phyloP scores from a whole-genome alignment of 2,329 filamentous ascomycete genomes.

The Pseudopithomyces chartarum region DNA sequence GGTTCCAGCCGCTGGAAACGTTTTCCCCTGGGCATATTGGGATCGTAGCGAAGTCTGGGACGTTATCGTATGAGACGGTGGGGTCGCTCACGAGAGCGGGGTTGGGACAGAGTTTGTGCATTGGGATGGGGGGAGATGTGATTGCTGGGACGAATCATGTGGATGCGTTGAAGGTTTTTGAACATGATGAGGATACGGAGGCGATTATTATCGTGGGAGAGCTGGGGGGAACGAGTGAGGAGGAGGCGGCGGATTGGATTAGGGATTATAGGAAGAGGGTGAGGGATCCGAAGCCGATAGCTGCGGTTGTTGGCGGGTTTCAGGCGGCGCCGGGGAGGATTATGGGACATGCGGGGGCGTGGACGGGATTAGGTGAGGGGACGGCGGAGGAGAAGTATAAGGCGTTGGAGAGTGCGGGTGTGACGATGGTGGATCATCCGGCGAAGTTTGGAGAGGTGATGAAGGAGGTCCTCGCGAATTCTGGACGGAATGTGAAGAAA shows the following conservation, averaged over 20 bases:
- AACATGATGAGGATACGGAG: conserved; percentile 69
- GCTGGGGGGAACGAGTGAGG: conserved; percentile 70
- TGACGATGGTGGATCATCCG: conserved; percentile 74
- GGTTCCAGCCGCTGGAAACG: conserved; percentile 77
- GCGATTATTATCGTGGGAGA: conserved; percentile 76
- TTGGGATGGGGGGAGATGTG: conserved; percentile 78
- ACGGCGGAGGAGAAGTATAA: conserved; percentile 68
- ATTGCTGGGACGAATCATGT: conserved; percentile 75
- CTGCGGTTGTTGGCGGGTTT: conserved; percentile 71
- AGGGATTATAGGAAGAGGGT: conserved; percentile 64
- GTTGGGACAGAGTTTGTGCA: conserved; percentile 75
- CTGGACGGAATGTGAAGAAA: conserved; percentile 47
- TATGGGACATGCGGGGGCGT: conserved; percentile 83
- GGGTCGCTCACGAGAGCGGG: conserved; percentile 75
- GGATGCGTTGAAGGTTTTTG: conserved; percentile 70
- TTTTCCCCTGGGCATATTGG: conserved; percentile 73
- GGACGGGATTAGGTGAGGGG: conserved; percentile 69
- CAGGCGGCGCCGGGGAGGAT: conserved; percentile 67
- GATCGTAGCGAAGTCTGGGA: conserved; percentile 81
- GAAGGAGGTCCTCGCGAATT: conserved; percentile 61
- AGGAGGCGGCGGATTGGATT: conserved; percentile 77
- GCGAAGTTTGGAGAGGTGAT: conserved; percentile 73
- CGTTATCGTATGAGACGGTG: conserved; percentile 79
- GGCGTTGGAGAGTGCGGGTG: conserved; percentile 68
- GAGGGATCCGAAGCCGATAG: conserved; percentile 72